phyloP scores from a whole-genome alignment of 2,329 filamentous ascomycete species.

The Diaporthe citrichinensis region DNA sequence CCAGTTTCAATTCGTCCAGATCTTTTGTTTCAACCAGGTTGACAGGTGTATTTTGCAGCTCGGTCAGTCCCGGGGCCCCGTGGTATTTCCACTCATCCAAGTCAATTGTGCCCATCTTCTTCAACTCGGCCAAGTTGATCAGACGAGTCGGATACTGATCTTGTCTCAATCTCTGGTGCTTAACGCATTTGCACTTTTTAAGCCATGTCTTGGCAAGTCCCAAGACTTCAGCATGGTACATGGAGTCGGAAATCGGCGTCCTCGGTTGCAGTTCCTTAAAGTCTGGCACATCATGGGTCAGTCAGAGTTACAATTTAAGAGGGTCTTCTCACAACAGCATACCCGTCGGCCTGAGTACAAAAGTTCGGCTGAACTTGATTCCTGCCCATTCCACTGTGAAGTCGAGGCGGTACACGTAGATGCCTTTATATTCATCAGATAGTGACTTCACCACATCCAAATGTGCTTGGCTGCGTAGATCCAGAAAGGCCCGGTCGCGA shows the following conservation, averaged over 20 bases:
- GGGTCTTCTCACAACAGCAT: too few relatives aligned
- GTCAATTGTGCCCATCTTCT: slow-evolving; percentile 6
- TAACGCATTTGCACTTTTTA: background rate
- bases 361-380: background rate
- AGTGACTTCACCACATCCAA: background rate
- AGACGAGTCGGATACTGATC: background rate
- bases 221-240: slow-evolving; percentile 4
- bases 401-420: slow-evolving; percentile 11
- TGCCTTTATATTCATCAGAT: background rate
- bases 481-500: background rate
- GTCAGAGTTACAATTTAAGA: background rate
- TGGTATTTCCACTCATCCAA: background rate
- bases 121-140: slow-evolving; percentile 18
- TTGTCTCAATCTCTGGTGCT: too few relatives aligned
- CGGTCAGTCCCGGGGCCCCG: background rate
- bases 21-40: background rate
- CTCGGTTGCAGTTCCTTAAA: background rate
- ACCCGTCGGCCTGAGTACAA: slow-evolving; percentile 16
- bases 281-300: background rate
- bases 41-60: background rate
- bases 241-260: slow-evolving; percentile 9
- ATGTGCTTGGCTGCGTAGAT: slow-evolving; percentile 14
- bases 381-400: slow-evolving; percentile 3
- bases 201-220: slow-evolving; percentile 15
- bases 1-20: background rate